Evolutionary conservation across 768 basidiomycete genomes (phyloP), one percentile per base, ranked within the genome.

Genomic region (Boletus pseudopeckii): DNA sequence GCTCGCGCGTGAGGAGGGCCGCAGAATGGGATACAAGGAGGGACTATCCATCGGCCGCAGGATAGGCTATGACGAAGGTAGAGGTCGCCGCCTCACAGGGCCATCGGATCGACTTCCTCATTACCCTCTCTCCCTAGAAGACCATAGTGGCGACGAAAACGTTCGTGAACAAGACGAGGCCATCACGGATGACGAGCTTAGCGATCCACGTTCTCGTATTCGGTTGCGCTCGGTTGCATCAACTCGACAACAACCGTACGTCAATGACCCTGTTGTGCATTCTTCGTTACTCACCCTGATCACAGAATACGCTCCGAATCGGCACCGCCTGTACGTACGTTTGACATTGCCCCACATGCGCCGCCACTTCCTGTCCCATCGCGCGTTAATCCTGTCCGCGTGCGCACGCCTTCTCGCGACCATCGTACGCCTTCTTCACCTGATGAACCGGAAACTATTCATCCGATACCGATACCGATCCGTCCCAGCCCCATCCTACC

Each of bases 1-100:
- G 53, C 56, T 64, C 26, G 79, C 78, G 7, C 65, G 72, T 14
- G 77, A 78, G 55, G 77, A 80, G 45, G 78, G 78, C 1, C 65
- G 72, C 17, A 65, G 55, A 52, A 50, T 68, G 48, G 77, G 78
- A 14, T 79, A 74, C 51, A 60, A 60, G 22, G 75, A 80, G 43
- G 78, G 78, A 3, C 38, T 78, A 14, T 65, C 67, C 8, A 66
- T 59, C 36, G 69, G 69, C 43, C 70, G 68, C 53, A 62, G 60
- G 54, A 56, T 70, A 41, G 62, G 64, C 8, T 63, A 57, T 52
- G 62, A 70, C 45, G 57, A 70, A 66, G 66, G 68, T 64, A 66
- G 57, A 42, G 34, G 39, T 34, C 50, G 54, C 30, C 37, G 60
- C 44, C 40, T 58, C 43, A 20, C 44, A 30, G 50, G 45, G 18